A percentile compares a stretch with the other conserved stretches of the same genome.
phyloP scores from a whole-genome alignment of 768 basidiomycete species.

The Tephrocybe sp. region DNA sequence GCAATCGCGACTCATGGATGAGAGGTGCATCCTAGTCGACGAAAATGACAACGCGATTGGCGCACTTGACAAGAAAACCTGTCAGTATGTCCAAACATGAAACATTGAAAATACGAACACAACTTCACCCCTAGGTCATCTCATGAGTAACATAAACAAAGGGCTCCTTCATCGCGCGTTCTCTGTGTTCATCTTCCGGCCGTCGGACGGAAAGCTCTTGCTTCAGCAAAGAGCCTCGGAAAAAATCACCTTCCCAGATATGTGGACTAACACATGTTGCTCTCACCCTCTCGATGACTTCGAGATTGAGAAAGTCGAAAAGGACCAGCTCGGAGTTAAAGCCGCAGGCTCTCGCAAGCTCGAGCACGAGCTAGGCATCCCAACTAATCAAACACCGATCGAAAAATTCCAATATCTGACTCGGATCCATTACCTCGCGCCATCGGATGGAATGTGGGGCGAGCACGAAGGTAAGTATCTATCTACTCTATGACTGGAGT shows the following conservation, averaged over 20 bases:
- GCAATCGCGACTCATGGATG: constrained; percentile 95
- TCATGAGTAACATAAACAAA: constrained; percentile 95
- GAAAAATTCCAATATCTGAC: constrained; percentile 94
- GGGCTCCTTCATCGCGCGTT: constrained; percentile 97
- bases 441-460: constrained; percentile 91
- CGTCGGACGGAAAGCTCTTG: constrained; percentile 88
- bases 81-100: constrained; percentile 46
- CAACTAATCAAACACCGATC: constrained; percentile 68
- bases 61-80: constrained; percentile 94
- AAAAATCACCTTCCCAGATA: constrained; percentile 98
- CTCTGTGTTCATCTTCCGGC: constrained; percentile 95
- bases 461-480: constrained; percentile 86
- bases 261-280: constrained; percentile 99
- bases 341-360: constrained; percentile 94
- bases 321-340: constrained; percentile 79
- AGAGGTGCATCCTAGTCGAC: constrained; percentile 90
- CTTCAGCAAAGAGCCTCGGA: constrained; percentile 95
- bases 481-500: too few species aligned
- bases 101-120: constrained; percentile 8
- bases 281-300: constrained; percentile 96
- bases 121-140: constrained; percentile 62
- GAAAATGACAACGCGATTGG: constrained; percentile 84
- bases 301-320: constrained; percentile 75
- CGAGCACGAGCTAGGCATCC: constrained; percentile 96
- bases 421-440: constrained; percentile 95